Evolutionary conservation across 352 stramenopile species (phyloP), one percentile per base, ranked within the genome.

Genomic region (Globisporangium nagaii): DNA sequence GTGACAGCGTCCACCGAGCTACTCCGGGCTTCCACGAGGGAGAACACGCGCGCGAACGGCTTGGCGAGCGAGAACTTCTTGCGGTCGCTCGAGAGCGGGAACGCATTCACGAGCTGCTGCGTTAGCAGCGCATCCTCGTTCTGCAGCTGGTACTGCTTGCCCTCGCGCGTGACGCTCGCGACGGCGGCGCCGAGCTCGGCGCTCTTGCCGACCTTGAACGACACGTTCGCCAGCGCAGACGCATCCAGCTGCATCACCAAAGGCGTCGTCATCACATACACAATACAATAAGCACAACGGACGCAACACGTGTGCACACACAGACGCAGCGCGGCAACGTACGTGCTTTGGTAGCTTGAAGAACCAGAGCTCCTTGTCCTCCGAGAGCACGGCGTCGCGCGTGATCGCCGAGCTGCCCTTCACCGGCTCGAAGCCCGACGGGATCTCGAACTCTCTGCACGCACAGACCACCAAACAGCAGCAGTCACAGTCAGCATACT

Each of bases 341-440:
- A 91, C 81, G 50, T 86, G 62, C 63, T 90, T 92, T 34, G 81
- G 81, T 22, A 92, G 73, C 64, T 88, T 89, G 55, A 92, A 90
- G 53, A 92, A 86, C 81, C 81, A 92, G n/a, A 92, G 73, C 57
- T 92, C 81, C 62, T 90, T 82, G 55, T 88, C 77, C n/a, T 75
- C 71, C 3, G 71, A 66, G 15, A 90, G 65, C 43, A 90, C 69
- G 0, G 68, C 62, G 63, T 89, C 79, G 20, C 75, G 76, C 17
- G 78, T 86, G 39, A 90, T 63, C 3, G 71, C 61, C 5, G 65
- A 66, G 56, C 75, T 87, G 50, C 75, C 77, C 15, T 79, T 71
- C 36, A 92, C 72, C 37, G 65, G 65, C 51, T 89, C 71, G 39
- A 90, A 92, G 19, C 77, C 79, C 2, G 73, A 63, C 20, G 81